These are phyloP conservation scores for Aspergillus neoniger DNA, from an alignment of 2,329 filamentous ascomycete genomes.

Conservation along the genomic window DNA sequence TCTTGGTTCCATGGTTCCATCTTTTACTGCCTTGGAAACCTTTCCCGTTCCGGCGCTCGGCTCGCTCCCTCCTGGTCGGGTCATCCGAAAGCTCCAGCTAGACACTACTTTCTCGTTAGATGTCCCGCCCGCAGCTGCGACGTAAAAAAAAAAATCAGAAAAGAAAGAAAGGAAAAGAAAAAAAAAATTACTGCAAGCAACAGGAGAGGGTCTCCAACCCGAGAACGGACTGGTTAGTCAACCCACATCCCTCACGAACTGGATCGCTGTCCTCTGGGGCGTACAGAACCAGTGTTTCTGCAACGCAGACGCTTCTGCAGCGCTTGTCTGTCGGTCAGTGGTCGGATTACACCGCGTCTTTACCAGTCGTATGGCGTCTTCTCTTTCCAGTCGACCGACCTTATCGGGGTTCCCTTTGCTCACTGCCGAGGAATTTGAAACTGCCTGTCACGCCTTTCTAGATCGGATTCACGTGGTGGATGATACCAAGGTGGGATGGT, in stretches of 20 bases:
- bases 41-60: not conserved
- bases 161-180: no score
- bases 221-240: slow-evolving; percentile 14
- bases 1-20: not conserved
- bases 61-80: not conserved
- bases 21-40: slow-evolving; percentile 5
- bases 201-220: slow-evolving; percentile 9
- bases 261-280: slow-evolving; percentile 18
- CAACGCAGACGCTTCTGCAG: slow-evolving; percentile 18
- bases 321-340: slow-evolving; percentile 14
- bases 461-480: slow-evolving; percentile 55
- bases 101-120: not conserved
- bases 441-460: slow-evolving; percentile 63
- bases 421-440: slow-evolving; percentile 62
- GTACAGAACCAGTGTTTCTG: slow-evolving; percentile 5
- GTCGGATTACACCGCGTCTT: slow-evolving; percentile 21
- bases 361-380: slow-evolving; percentile 19
- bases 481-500: slow-evolving; percentile 56
- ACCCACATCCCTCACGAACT: not conserved
- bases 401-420: slow-evolving; percentile 60
- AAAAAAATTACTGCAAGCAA: slow-evolving; percentile 15
- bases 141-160: not conserved
- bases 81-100: not conserved
- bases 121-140: not conserved
- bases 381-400: slow-evolving; percentile 8